Base-by-base conservation (phyloP, 129 eudicot species). In the Flaveria trinervia region DNA sequence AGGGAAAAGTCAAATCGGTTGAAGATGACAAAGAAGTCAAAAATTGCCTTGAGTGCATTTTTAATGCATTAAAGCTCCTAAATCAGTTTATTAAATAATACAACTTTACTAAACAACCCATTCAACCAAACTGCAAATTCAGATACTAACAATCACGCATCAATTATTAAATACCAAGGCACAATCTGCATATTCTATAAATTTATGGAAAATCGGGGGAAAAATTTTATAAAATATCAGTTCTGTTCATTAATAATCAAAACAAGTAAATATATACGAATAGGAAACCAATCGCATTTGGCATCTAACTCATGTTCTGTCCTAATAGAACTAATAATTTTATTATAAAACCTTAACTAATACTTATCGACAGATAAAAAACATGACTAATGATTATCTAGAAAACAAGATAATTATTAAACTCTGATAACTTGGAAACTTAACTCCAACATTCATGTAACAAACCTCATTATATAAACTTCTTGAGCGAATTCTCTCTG, bases 401-500 rank as follows among this genome's bases (percentile, higher is more conserved):
- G 12, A 56, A 56, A 56, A 17, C 62, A 56, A 18, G 62, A 56
- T 18, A 56, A 20, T 3, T 56, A 20, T 18, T 56, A 20, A 56
- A 56, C 62, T 56, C 2, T 0, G 1, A 56, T 56, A 56, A 56
- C 62, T 56, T 56, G 62, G 14, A 56, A 55, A 56, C 62, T 56
- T 2, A 56, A 56, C 26, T 56, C 62, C 28, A 56, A 5, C 45
- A 64, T 30, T 30, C 17, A 77, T 76, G 75, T 44, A 73, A 64
- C 79, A 59, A 33, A 93, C 98, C 98, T 93, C 83, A 90, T 82
- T 68, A 93, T 93, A 74, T 79, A 87, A 44, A 90, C 88, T 88
- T 93, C 98, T 75, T 90, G 97, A 71, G 87, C 82, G 50, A 93
- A 93, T 77, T 93, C 98, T 73, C 83, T 85, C 75, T 76, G 87